Base-by-base conservation (phyloP, 208 protist species). In the Strigomonas culicis region DNA sequence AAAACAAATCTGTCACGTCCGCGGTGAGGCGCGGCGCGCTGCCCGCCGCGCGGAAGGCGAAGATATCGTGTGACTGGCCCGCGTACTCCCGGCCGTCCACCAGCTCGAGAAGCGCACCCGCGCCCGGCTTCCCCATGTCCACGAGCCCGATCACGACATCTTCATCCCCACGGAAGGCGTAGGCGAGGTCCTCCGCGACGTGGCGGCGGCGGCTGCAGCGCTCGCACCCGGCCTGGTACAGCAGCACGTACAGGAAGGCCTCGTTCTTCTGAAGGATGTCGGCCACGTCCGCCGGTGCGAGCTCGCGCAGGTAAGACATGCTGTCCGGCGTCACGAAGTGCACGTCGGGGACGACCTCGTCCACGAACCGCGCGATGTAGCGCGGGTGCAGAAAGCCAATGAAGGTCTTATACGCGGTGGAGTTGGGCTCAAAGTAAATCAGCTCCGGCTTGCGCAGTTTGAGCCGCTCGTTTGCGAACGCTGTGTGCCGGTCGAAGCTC, bases 131-230 rank as follows among this genome's bases (percentile, higher is more conserved):
- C 55, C 80, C 68, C 6, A 72, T 84, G 53, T 97, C 64, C 63
- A 89, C 28, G 51, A 72, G 68, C 21, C 77, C 92, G 39, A 97
- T 78, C n/a, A 86, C 63, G 1, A 95, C 50, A 55, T 92, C 78
- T 46, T 86, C 66, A n/a, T 94, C 84, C 25, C 73, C 66, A 30
- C 69, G 59, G 58, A 70, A 88, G 19, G 80, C 60, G 32, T 67
- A 72, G 1, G 82, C 82, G 7, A 94, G 61, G 28, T 69, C 24
- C 27, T 79, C 84, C 65, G 79, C 84, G 13, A 76, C 63, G 4
- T 73, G 78, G 52, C 80, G 82, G 11, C 98, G 65, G 44, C 64
- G 59, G 77, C 97, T 95, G 82, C 96, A 98, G 74, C 97, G 88
- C 13, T 80, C 75, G 43, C 83, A 94, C 84, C 86, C 86, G 34